These are phyloP conservation scores for Xylariales sp. DNA, from an alignment of 2,329 filamentous ascomycete species.

Conservation along the genomic window DNA sequence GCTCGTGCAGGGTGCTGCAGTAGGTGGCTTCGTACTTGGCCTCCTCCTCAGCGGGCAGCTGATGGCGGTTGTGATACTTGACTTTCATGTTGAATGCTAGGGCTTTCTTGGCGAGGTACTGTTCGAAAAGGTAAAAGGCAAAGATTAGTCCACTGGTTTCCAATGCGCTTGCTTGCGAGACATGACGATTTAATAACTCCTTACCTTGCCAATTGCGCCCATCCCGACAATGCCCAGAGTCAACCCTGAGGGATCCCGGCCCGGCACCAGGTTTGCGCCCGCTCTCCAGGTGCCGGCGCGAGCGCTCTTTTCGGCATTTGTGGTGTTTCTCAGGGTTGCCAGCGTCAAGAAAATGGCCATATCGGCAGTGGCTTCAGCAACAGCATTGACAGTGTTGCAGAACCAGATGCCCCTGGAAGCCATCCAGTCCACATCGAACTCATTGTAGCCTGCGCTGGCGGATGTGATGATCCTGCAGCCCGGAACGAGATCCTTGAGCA, in stretches of 20 bases:
- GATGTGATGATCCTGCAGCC: constrained; percentile 41
- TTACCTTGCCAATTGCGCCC: constrained; percentile 40
- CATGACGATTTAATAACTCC: constrained; percentile 10
- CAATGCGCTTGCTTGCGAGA: constrained; percentile 10
- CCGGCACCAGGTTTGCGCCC: constrained; percentile 23
- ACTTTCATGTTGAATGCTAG: constrained; percentile 15
- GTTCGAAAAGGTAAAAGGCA: not conserved
- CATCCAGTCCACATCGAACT: constrained; percentile 40
- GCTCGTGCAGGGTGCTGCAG: constrained; percentile 28
- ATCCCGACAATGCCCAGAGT: constrained; percentile 44
- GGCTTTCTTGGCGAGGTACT: not conserved
- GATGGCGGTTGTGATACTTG: constrained; percentile 37
- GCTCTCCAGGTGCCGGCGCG: constrained; percentile 33
- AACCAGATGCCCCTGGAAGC: constrained; percentile 41
- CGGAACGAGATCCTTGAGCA: constrained; percentile 35
- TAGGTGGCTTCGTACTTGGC: constrained; percentile 29
- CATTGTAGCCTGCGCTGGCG: constrained; percentile 42
- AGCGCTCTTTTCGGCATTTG: constrained; percentile 29
- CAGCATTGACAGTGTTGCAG: constrained; percentile 49
- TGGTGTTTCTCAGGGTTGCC: constrained; percentile 39
- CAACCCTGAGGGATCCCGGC: constrained; percentile 36
- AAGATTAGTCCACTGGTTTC: no score
- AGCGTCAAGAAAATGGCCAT: constrained; percentile 35
- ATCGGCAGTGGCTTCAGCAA: constrained; percentile 47
- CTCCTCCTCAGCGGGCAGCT: constrained; percentile 28